phyloP scores from a whole-genome alignment of 1,284 basidiomycete species.

The Rhodofomes roseus region DNA sequence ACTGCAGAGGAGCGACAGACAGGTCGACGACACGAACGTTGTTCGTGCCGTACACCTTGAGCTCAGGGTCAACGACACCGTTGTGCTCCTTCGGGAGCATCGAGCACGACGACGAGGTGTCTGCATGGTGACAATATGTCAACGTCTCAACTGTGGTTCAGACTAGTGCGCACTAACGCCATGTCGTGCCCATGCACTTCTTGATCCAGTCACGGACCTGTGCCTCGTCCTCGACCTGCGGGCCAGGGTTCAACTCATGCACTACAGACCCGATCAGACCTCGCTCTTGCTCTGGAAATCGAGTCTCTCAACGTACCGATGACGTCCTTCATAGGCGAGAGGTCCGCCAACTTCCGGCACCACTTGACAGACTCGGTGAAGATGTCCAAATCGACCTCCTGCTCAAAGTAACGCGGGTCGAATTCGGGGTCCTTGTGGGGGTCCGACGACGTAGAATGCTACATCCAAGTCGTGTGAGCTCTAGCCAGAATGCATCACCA shows the following conservation, averaged over 20 bases:
- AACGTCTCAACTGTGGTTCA: neutral
- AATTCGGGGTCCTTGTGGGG: slow-evolving; percentile 38
- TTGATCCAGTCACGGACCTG: slow-evolving; percentile 23
- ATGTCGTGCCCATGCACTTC: slow-evolving; percentile 21
- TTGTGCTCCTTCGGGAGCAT: slow-evolving; percentile 25
- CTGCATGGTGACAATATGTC: slow-evolving; percentile 7
- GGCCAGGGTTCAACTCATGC: slow-evolving; percentile 34
- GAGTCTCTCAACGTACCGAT: slow-evolving; percentile 15
- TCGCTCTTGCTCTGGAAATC: neutral
- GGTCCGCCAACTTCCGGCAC: slow-evolving; percentile 35
- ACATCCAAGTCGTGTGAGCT: neutral
- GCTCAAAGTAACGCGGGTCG: slow-evolving; percentile 45
- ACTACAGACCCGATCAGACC: neutral
- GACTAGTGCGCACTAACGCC: slow-evolving; percentile 21
- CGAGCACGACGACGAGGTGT: slow-evolving; percentile 28
- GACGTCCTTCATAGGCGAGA: slow-evolving; percentile 38
- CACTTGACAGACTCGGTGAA: slow-evolving; percentile 47
- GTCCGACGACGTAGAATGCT: slow-evolving; percentile 37
- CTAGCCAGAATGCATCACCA: neutral
- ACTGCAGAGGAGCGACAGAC: slow-evolving; percentile 27
- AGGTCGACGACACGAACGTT: slow-evolving; percentile 36
- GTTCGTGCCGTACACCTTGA: slow-evolving; percentile 34
- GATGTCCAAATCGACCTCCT: slow-evolving; percentile 40
- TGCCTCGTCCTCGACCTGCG: slow-evolving; percentile 17
- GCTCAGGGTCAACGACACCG: slow-evolving; percentile 26